Conservation (phyloP, 78 protist species). For the slime mould (Dictyostelium discoideum) region DNA sequence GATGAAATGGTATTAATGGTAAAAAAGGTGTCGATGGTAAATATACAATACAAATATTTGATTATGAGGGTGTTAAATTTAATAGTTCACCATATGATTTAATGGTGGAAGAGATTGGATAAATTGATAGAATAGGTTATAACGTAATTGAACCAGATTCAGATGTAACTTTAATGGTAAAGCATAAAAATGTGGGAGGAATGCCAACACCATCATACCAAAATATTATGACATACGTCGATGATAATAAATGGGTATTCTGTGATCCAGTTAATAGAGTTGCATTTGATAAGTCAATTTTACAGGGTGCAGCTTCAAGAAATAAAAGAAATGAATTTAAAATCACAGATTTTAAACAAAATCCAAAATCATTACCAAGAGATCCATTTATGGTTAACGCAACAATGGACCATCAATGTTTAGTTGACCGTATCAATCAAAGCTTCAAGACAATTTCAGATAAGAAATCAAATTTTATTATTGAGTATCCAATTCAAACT, state of each 20-base stretch:
- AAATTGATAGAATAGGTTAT: constrained; percentile 51
- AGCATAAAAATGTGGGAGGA: constrained; percentile 45
- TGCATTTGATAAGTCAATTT: neutral
- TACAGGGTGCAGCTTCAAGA: neutral
- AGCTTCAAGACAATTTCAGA: neutral
- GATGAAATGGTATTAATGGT: constrained; percentile 6
- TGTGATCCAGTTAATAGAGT: constrained; percentile 20
- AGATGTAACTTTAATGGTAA: neutral
- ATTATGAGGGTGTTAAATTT: neutral
- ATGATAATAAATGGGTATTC: constrained; percentile 54
- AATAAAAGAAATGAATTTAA: neutral
- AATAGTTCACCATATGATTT: constrained; percentile 1
- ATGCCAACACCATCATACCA: constrained; percentile 67
- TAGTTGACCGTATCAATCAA: constrained; percentile 57
- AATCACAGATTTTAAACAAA: constrained; percentile 15
- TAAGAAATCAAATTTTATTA: neutral
- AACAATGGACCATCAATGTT: constrained; percentile 10
- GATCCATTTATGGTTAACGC: neutral
- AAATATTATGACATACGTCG: neutral
- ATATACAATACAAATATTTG: neutral
- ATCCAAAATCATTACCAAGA: neutral
- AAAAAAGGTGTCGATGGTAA: constrained; percentile 12
- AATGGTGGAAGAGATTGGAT: constrained; percentile 2
- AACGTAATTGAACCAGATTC: constrained; percentile 51
- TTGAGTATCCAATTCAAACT: constrained; percentile 53